Evolutionary conservation across 495 filamentous ascomycete species (phyloP).

Genomic region (Hypoxylon fragiforme): DNA sequence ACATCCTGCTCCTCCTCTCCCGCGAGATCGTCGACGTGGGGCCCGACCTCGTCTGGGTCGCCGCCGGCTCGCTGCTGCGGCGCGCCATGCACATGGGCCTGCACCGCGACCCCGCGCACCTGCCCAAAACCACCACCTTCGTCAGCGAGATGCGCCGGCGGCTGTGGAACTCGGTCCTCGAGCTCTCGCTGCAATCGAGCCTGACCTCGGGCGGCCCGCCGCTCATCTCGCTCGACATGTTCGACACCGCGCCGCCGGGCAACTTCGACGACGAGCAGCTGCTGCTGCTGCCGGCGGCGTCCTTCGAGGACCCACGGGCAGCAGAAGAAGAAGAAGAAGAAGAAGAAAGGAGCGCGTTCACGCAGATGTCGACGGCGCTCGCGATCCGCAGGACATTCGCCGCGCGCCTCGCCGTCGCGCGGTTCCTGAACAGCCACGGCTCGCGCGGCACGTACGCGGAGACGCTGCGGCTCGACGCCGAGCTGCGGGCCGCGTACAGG

Average conservation of each 20-base stretch:
- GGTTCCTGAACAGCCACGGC: conserved; percentile 43
- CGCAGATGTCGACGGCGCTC: conserved; percentile 45
- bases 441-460: conserved; percentile 39
- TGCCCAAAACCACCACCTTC: conserved; percentile 49
- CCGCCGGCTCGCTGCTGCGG: conserved; percentile 59
- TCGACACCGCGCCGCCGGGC: conserved; percentile 53
- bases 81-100: conserved; percentile 64
- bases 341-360: conserved; percentile 39
- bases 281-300: too few species aligned
- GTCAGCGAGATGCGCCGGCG: conserved; percentile 68
- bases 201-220: conserved; percentile 57
- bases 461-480: conserved; percentile 43
- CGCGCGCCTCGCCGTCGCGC: conserved; percentile 40
- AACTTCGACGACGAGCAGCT: conserved; percentile 55
- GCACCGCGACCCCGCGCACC: conserved; percentile 57
- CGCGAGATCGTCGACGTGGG: conserved; percentile 58
- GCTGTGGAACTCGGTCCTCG: conserved; percentile 68
- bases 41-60: conserved; percentile 62
- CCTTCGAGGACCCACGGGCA: too few species aligned
- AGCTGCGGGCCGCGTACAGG: conserved; percentile 40
- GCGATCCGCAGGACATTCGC: conserved; percentile 43
- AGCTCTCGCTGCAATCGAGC: conserved; percentile 55
- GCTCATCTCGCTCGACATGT: conserved; percentile 45
- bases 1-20: conserved; percentile 64
- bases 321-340: too few species aligned